Conservation (phyloP, 106 monocot genomes). For the Agapanthus africanus region DNA sequence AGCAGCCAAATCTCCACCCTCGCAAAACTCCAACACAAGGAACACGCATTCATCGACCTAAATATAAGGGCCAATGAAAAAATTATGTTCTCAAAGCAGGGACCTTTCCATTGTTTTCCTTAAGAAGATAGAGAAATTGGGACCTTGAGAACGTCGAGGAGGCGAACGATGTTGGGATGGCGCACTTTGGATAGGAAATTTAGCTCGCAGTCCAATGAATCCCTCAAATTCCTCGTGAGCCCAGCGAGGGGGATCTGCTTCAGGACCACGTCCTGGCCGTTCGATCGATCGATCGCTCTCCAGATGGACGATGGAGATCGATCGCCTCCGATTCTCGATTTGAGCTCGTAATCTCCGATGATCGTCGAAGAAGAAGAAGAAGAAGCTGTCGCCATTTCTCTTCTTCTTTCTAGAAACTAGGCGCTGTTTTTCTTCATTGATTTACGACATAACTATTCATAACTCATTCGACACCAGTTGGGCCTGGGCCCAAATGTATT, state of each 20-base stretch:
- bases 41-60: conserved; percentile 35
- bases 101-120: too few species aligned
- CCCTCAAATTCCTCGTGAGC: conserved; percentile 30
- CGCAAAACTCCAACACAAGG: conserved; percentile 53
- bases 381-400: too few species aligned
- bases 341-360: conserved; percentile 25
- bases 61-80: background rate
- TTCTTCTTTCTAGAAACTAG: too few species aligned
- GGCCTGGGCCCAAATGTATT: too few species aligned
- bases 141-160: conserved; percentile 45
- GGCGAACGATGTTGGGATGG: conserved; percentile 61
- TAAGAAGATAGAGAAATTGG: too few species aligned
- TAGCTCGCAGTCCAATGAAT: conserved; percentile 52
- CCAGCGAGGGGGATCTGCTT: conserved; percentile 42
- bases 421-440: too few species aligned
- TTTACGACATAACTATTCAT: too few species aligned
- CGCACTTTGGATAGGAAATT: conserved; percentile 41
- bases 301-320: conserved; percentile 19
- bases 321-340: conserved; percentile 24
- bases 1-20: conserved; percentile 40
- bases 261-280: conserved; percentile 34
- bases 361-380: background rate
- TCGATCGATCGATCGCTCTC: conserved; percentile 26
- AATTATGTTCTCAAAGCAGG: background rate
- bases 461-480: too few species aligned